Conservation (phyloP, 768 basidiomycete genomes). For the Neoboletus brunneissimus region DNA sequence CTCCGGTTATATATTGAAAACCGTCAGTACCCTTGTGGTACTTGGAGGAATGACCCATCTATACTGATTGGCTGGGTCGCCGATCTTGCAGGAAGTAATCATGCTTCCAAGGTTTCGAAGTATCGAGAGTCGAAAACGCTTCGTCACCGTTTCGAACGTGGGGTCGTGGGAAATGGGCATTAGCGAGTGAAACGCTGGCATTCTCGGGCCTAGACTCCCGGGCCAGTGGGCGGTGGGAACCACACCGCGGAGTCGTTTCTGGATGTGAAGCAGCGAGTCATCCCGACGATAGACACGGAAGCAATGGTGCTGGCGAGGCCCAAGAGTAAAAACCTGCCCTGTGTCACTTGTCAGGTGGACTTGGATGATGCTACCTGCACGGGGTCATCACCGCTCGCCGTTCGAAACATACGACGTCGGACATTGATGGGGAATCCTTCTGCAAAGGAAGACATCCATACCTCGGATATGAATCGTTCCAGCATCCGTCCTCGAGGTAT, state of each 20-base stretch:
- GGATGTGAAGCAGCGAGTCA: too few relatives aligned
- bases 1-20: too few relatives aligned
- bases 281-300: too few relatives aligned
- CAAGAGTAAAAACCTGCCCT: neutral
- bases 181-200: too few relatives aligned
- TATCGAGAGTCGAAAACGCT: neutral
- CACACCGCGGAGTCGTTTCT: neutral
- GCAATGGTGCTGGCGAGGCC: neutral
- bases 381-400: too few relatives aligned
- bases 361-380: too few relatives aligned
- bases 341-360: too few relatives aligned
- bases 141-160: neutral
- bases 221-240: neutral
- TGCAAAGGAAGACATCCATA: neutral
- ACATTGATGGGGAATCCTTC: too few relatives aligned
- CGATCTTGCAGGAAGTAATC: too few relatives aligned
- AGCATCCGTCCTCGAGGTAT: neutral
- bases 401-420: too few relatives aligned
- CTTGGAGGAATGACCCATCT: neutral
- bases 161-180: neutral
- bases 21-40: too few relatives aligned
- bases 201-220: neutral
- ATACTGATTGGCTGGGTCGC: neutral
- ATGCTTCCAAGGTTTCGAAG: neutral
- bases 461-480: neutral